Evolutionary conservation across 305 asterid species (phyloP).

Genomic region (Fraxinus platypoda): DNA sequence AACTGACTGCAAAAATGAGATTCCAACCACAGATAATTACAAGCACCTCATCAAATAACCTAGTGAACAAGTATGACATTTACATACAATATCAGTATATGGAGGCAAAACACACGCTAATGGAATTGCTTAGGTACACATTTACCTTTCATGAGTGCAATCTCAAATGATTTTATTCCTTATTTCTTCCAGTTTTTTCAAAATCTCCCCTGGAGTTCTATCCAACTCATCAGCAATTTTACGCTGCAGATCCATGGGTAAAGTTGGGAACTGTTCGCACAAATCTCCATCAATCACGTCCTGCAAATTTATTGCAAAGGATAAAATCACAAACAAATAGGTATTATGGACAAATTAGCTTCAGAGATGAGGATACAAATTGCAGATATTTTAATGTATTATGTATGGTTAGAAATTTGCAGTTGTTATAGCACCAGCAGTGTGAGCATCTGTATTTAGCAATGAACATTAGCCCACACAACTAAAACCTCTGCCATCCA

Average conservation of each 20-base stretch:
- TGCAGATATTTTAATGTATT: neutral
- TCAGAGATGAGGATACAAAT: neutral
- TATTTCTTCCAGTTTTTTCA: constrained; percentile 91
- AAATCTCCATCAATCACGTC: constrained; percentile 96
- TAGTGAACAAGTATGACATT: neutral
- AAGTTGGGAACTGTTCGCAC: constrained; percentile 89
- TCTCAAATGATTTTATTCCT: constrained; percentile 85
- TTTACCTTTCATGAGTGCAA: neutral
- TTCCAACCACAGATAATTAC: neutral
- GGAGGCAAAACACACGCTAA: neutral
- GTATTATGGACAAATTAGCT: neutral
- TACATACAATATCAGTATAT: neutral
- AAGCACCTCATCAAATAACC: neutral
- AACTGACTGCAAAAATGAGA: neutral
- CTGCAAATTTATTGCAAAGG: constrained; percentile 39
- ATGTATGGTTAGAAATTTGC: neutral
- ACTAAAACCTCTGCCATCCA: neutral
- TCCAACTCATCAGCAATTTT: constrained; percentile 97
- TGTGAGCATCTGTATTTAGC: neutral
- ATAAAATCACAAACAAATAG: constrained; percentile 15
- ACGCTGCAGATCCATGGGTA: constrained; percentile 94
- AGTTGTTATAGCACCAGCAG: neutral
- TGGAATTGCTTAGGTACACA: neutral
- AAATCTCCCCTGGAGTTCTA: constrained; percentile 91
- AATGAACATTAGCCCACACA: neutral